Evolutionary conservation across 345 rosid species (phyloP), one percentile per base, ranked within the genome.

Genomic region (Euphorbia pulcherrima): DNA sequence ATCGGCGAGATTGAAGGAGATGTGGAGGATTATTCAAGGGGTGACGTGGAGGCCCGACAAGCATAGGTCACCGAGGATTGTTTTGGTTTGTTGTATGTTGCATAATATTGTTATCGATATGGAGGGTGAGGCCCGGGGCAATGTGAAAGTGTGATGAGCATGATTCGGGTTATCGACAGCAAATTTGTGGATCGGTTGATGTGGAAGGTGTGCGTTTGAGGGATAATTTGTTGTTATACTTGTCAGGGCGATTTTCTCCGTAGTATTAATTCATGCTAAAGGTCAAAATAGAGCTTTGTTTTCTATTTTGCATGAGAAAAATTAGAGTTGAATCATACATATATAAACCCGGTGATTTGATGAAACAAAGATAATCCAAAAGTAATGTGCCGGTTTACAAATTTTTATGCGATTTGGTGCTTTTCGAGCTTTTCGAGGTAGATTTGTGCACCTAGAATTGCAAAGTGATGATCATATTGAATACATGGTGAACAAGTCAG

Each of bases 31-130:
- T 72, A 87, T 87, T 64, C 78, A 73, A 4, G 86, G 86, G 53
- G 83, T 77, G 13, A 85, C 83, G 92, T 87, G 89, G 89, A 79
- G 89, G 69, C 92, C 92, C 0, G 92, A 85, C 80, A 77, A 74
- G 58, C 83, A 83, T 56, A 82, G 77, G 76, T 72, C 85, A 75
- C 87, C 87, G 0, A 83, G 92, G 83, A 82, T 85, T 33, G 79
- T 87, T 72, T 82, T 85, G 0, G 89, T 83, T 52, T 85, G 89
- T 78, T 87, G 92, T 75, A 65, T 87, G 84, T 86, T 87, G 37
- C 89, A 85, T 72, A 87, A 87, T 75, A 87, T 87, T 23, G 69
- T 68, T 55, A 79, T 87, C 5, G 89, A 87, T 54, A 11, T 80
- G 83, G 86, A 85, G 68, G 84, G 77, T 14, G 83, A 80, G 60